These are phyloP conservation scores for Camelina laxa DNA, from an alignment of 345 rosid genomes.

Conservation along the genomic window DNA sequence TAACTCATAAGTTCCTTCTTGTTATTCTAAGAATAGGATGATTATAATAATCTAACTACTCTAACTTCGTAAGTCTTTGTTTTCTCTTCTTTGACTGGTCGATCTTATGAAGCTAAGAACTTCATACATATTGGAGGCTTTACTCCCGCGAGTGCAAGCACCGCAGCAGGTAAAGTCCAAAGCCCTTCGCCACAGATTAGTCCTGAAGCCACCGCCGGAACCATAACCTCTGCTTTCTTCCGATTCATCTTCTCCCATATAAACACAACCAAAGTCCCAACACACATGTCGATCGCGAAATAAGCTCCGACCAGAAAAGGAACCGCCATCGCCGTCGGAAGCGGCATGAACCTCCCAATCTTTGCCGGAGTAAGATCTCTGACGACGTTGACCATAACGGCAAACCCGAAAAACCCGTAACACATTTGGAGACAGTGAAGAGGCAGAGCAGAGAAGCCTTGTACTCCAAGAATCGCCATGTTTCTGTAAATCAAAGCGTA, in stretches of 20 bases:
- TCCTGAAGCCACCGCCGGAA: slow-evolving; percentile 91
- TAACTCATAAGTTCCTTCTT: neutral
- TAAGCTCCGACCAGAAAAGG: slow-evolving; percentile 91
- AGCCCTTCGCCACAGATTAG: slow-evolving; percentile 92
- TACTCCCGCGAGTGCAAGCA: slow-evolving; percentile 82
- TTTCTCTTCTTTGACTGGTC: slow-evolving; percentile 20
- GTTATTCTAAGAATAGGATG: slow-evolving; percentile 29
- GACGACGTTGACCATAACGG: slow-evolving; percentile 63
- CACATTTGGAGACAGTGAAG: slow-evolving; percentile 51
- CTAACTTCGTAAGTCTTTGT: slow-evolving; percentile 12
- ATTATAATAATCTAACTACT: slow-evolving; percentile 10
- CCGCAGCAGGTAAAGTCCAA: slow-evolving; percentile 83
- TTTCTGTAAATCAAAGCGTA: slow-evolving; percentile 87
- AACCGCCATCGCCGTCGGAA: slow-evolving; percentile 88
- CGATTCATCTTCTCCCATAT: slow-evolving; percentile 62
- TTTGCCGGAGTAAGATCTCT: slow-evolving; percentile 66
- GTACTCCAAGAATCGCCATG: slow-evolving; percentile 51
- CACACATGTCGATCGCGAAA: slow-evolving; percentile 87
- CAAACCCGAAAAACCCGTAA: slow-evolving; percentile 77
- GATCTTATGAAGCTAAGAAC: slow-evolving; percentile 56
- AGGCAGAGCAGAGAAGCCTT: slow-evolving; percentile 52
- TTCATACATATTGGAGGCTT: slow-evolving; percentile 92
- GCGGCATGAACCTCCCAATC: slow-evolving; percentile 82
- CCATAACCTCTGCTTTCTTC: slow-evolving; percentile 71
- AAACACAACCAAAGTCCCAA: slow-evolving; percentile 76